Evolutionary conservation across 768 basidiomycete species (phyloP).

Genomic region (Tulasnella sp.): DNA sequence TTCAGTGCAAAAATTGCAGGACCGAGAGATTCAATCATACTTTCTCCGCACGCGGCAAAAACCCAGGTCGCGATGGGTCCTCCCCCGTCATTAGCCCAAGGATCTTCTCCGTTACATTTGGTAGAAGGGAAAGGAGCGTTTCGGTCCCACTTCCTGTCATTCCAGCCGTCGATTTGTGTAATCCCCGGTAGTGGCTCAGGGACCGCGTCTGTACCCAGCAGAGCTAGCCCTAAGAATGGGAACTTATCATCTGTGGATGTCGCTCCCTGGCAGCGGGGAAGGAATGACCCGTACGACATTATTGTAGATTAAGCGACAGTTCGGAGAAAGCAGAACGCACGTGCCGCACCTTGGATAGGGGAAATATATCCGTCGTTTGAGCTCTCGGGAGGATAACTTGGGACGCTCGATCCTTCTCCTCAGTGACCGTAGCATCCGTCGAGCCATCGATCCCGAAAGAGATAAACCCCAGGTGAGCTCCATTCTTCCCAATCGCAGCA

Average conservation of each 20-base stretch:
- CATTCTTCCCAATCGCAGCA: not conserved
- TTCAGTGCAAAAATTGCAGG: no score
- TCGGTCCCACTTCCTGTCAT: not conserved
- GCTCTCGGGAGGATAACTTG: not conserved
- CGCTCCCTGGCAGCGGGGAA: not conserved
- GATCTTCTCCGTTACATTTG: no score
- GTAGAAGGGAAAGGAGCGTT: not conserved
- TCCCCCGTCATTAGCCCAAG: no score
- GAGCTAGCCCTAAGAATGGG: not conserved
- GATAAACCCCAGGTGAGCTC: not conserved
- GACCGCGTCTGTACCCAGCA: not conserved
- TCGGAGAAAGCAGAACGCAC: not conserved
- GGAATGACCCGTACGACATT: not conserved
- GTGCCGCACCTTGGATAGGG: not conserved
- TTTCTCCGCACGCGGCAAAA: no score
- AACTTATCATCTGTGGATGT: not conserved
- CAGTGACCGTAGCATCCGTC: not conserved
- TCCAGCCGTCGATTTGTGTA: not conserved
- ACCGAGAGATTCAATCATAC: no score
- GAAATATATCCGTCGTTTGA: not conserved
- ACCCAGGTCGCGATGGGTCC: no score
- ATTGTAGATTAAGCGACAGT: not conserved
- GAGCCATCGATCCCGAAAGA: not conserved
- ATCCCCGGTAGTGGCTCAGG: not conserved
- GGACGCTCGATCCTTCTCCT: not conserved